Evolutionary conservation across 2,329 filamentous ascomycete genomes (phyloP).

Genomic region (Arthrobotrys megalospora): DNA sequence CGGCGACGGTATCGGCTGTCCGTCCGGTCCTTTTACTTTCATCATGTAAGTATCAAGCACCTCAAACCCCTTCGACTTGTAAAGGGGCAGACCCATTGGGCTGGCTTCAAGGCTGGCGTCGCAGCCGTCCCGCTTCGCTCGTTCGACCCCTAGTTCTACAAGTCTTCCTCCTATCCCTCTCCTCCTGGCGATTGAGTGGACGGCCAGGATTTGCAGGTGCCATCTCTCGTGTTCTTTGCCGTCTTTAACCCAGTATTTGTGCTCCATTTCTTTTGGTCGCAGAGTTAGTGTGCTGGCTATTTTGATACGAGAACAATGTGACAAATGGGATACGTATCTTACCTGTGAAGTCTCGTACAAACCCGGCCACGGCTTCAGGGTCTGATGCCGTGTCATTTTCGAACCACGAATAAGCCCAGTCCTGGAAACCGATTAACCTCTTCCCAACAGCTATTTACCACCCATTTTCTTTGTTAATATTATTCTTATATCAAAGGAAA

Average conservation of each 20-base stretch:
- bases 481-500: neutral
- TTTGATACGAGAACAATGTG: slow-evolving; percentile 11
- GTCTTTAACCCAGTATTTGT: slow-evolving; percentile 29
- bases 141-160: slow-evolving; percentile 41
- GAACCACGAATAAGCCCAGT: slow-evolving; percentile 44
- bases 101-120: slow-evolving; percentile 56
- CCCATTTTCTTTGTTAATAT: too few species aligned
- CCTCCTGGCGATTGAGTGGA: slow-evolving; percentile 41
- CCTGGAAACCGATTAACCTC: slow-evolving; percentile 24
- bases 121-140: slow-evolving; percentile 47
- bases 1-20: slow-evolving; percentile 37
- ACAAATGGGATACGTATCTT: neutral
- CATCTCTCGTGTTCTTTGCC: slow-evolving; percentile 36
- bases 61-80: slow-evolving; percentile 46
- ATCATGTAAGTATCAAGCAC: slow-evolving; percentile 42
- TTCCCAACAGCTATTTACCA: slow-evolving; percentile 34
- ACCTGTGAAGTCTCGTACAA: slow-evolving; percentile 33
- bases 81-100: slow-evolving; percentile 45
- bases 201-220: slow-evolving; percentile 55
- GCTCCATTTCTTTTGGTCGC: slow-evolving; percentile 34
- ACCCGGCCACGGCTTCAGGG: slow-evolving; percentile 21
- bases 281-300: neutral
- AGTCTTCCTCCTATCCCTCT: slow-evolving; percentile 45
- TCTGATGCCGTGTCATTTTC: slow-evolving; percentile 28
- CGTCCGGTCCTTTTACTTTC: slow-evolving; percentile 27